phyloP scores from a whole-genome alignment of 805 yeast genomes.

The Lipomyces anomalus region DNA sequence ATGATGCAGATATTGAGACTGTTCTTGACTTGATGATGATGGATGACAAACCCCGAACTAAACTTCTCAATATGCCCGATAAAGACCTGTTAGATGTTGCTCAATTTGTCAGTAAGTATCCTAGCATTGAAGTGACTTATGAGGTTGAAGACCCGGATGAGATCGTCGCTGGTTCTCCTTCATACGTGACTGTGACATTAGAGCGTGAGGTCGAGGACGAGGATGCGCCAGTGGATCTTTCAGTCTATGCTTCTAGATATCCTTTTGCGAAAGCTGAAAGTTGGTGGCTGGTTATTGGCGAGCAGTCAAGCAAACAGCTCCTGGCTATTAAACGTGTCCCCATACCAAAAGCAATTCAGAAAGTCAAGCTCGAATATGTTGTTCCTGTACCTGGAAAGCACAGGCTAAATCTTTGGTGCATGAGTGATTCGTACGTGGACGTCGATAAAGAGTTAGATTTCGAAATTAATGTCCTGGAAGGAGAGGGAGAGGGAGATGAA shows the following conservation, averaged over 20 bases:
- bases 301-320: conserved; percentile 50
- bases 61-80: conserved; percentile 51
- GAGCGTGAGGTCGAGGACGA: conserved; percentile 62
- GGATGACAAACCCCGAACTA: conserved; percentile 64
- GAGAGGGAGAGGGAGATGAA: conserved; percentile 26
- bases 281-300: conserved; percentile 91
- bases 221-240: conserved; percentile 49
- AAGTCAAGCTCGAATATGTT: conserved; percentile 48
- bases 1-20: conserved; percentile 48
- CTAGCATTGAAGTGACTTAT: conserved; percentile 67
- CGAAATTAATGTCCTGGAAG: conserved; percentile 32
- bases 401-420: conserved; percentile 67
- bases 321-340: conserved; percentile 66
- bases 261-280: conserved; percentile 58
- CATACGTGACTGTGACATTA: conserved; percentile 36
- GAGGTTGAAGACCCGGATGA: conserved; percentile 41
- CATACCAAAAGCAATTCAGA: conserved; percentile 48
- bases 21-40: conserved; percentile 71
- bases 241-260: conserved; percentile 53
- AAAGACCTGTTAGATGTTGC: conserved; percentile 60
- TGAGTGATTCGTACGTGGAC: conserved; percentile 88
- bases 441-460: conserved; percentile 77
- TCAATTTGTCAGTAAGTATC: conserved; percentile 81
- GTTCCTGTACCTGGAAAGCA: conserved; percentile 59
- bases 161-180: conserved; percentile 45